phyloP scores from a whole-genome alignment of 257 asterid genomes.

The Jacaranda mimosifolia region DNA sequence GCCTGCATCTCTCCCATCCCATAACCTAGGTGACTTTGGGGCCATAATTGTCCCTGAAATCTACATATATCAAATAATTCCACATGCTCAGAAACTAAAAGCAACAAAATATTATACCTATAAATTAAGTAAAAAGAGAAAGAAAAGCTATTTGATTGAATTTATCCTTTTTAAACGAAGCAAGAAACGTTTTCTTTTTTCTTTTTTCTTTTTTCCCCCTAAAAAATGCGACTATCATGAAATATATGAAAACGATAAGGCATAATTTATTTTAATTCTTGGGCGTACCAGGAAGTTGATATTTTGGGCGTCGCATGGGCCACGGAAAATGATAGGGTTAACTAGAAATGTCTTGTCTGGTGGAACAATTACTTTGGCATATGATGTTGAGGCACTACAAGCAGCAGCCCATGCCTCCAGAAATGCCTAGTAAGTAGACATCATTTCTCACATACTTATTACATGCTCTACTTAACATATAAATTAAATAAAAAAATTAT shows the following conservation, averaged over 20 bases:
- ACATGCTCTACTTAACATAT: no score
- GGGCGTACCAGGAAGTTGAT: conserved; percentile 51
- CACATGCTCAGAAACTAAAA: neutral
- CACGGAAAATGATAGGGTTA: conserved; percentile 49
- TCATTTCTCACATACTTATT: no score
- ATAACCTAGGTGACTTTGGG: conserved; percentile 54
- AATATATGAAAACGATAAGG: neutral
- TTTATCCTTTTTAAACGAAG: neutral
- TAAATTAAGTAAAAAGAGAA: neutral
- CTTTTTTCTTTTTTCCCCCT: neutral
- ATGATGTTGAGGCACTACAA: conserved; percentile 45
- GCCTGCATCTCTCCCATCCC: conserved; percentile 59
- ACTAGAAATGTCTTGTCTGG: conserved; percentile 50
- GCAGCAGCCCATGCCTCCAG: conserved; percentile 71
- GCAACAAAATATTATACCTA: neutral
- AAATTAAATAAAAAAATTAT: no score
- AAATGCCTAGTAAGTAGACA: conserved; percentile 70
- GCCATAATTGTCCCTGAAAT: conserved; percentile 64
- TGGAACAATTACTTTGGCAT: conserved; percentile 57
- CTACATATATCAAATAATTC: conserved; percentile 33
- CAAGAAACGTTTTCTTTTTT: no score
- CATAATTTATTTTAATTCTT: neutral
- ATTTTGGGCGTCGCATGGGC: conserved; percentile 59
- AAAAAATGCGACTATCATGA: neutral
- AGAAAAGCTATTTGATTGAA: neutral